Conservation (phyloP, 805 yeast genomes). For the Saccharomycopsis sp. region DNA sequence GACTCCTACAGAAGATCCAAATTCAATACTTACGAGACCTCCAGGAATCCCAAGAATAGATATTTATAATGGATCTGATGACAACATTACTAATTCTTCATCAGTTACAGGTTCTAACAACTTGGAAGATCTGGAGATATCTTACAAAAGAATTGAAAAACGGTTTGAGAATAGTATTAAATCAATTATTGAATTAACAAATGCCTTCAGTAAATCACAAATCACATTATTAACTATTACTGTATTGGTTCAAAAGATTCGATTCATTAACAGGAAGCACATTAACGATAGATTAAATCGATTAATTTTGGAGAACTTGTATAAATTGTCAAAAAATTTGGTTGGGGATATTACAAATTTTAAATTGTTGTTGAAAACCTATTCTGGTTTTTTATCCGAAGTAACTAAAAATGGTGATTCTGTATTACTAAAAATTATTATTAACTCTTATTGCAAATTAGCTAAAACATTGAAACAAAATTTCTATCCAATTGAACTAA, state of each 20-base stretch:
- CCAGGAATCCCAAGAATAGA: slow-evolving; percentile 4
- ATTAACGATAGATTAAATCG: slow-evolving; percentile 22
- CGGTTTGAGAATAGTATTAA: slow-evolving; percentile 61
- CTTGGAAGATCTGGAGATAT: neutral
- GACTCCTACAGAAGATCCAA: slow-evolving; percentile 30
- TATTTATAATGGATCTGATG: neutral
- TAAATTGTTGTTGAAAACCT: slow-evolving; percentile 46
- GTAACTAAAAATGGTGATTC: slow-evolving; percentile 38
- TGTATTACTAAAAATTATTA: slow-evolving; percentile 34
- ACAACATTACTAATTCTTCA: neutral
- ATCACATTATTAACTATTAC: slow-evolving; percentile 75
- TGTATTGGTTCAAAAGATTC: slow-evolving; percentile 65
- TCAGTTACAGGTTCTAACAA: slow-evolving; percentile 9
- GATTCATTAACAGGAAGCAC: neutral
- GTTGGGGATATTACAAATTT: slow-evolving; percentile 15
- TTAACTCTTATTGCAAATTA: slow-evolving; percentile 42
- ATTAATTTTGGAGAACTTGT: slow-evolving; percentile 14
- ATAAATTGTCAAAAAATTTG: slow-evolving; percentile 8
- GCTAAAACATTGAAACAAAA: slow-evolving; percentile 27
- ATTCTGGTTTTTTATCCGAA: slow-evolving; percentile 41
- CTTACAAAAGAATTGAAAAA: slow-evolving; percentile 13
- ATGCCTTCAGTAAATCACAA: slow-evolving; percentile 58
- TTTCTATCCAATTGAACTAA: slow-evolving; percentile 16
- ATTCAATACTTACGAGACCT: neutral
- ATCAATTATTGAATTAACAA: slow-evolving; percentile 60